Evolutionary conservation across 345 rosid species (phyloP).

Genomic region (Ceriops tagal): DNA sequence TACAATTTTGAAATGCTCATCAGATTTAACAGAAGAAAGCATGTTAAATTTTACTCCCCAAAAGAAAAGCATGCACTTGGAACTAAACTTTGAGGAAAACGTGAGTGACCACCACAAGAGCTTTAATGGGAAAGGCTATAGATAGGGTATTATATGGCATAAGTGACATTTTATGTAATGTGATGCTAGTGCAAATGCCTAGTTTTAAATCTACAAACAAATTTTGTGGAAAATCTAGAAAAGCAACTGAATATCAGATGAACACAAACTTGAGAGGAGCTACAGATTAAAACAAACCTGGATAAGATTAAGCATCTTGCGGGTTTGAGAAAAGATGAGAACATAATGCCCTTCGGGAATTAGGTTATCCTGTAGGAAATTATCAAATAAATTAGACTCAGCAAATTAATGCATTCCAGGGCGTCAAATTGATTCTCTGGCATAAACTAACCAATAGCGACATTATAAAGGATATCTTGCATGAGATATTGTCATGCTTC

Average conservation of each 20-base stretch:
- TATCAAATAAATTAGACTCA: constrained; percentile 18
- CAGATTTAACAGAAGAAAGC: too few relatives aligned
- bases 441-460: constrained; percentile 64
- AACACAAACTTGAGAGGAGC: background rate
- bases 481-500: constrained; percentile 72
- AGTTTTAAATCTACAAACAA: too few relatives aligned
- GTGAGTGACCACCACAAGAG: too few relatives aligned
- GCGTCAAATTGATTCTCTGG: constrained; percentile 11
- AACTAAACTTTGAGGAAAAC: too few relatives aligned
- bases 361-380: constrained; percentile 51
- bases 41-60: too few relatives aligned
- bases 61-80: too few relatives aligned
- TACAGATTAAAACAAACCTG: constrained; percentile 56
- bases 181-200: too few relatives aligned
- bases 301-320: constrained; percentile 91
- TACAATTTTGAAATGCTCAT: too few relatives aligned
- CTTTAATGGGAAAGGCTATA: too few relatives aligned
- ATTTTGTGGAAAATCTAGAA: background rate
- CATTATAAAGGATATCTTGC: constrained; percentile 85
- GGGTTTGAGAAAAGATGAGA: constrained; percentile 94
- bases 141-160: too few relatives aligned
- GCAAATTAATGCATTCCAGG: constrained; percentile 7
- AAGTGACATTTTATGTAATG: too few relatives aligned
- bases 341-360: constrained; percentile 92
- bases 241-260: constrained; percentile 6